Evolutionary conservation across 108 stramenopile genomes (phyloP).

Genomic region (Hondaea fermentalgiana): DNA sequence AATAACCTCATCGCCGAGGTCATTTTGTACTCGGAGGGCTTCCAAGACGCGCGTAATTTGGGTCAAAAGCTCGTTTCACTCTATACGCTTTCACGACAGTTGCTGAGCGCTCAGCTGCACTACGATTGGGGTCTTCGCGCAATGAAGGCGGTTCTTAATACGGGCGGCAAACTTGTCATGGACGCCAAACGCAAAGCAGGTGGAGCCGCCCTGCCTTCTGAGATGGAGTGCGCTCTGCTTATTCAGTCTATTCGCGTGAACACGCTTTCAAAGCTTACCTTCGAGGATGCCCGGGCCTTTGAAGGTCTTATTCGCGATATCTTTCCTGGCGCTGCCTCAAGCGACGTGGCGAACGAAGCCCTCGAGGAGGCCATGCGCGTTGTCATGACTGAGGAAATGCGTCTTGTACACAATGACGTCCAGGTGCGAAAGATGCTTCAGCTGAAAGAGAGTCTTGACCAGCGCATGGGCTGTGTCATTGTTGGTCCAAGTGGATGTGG

Average conservation of each 20-base stretch:
- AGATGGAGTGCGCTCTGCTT: constrained; percentile 40
- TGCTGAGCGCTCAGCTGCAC: constrained; percentile 52
- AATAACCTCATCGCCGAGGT: constrained; percentile 62
- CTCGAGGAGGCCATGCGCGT: constrained; percentile 47
- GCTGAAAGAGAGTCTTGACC: constrained; percentile 57
- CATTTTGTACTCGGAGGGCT: constrained; percentile 51
- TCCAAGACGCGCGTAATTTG: constrained; percentile 41
- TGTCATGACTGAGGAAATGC: constrained; percentile 35
- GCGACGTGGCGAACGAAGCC: constrained; percentile 38
- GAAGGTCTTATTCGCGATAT: constrained; percentile 49
- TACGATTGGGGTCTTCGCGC: constrained; percentile 65
- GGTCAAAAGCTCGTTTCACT: constrained; percentile 47
- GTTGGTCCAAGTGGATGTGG: constrained; percentile 58
- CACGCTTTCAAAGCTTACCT: constrained; percentile 57
- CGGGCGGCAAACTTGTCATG: constrained; percentile 48
- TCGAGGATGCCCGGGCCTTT: constrained; percentile 40
- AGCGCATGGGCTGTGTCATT: constrained; percentile 61
- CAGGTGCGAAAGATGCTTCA: constrained; percentile 59
- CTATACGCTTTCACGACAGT: constrained; percentile 43
- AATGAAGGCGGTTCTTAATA: constrained; percentile 56
- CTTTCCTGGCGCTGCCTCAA: constrained; percentile 42
- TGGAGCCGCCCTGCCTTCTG: background rate
- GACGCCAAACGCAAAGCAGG: background rate
- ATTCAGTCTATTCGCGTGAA: constrained; percentile 58
- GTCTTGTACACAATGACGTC: constrained; percentile 37